phyloP scores from a whole-genome alignment of 805 yeast species.

The Saccharomycopsis oosterbeekiorum region DNA sequence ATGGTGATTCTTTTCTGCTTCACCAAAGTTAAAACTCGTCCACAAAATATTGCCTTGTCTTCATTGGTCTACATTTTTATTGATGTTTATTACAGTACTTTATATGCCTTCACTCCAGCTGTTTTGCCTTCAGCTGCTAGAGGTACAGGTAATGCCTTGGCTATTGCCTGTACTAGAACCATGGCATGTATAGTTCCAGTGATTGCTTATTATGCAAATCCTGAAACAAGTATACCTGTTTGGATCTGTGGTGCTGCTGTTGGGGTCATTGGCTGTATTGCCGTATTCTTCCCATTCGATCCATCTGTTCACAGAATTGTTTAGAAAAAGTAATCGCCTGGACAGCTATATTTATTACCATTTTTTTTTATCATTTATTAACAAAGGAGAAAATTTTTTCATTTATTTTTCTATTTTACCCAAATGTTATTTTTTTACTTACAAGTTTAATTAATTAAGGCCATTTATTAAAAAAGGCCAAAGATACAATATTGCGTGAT shows the following conservation, averaged over 20 bases:
- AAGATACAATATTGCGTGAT: no score
- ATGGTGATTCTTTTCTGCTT: constrained; percentile 50
- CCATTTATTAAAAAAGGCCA: no score
- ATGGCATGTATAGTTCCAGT: constrained; percentile 51
- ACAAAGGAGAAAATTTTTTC: no score
- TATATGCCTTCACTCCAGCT: constrained; percentile 62
- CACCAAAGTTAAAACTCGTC: constrained; percentile 45
- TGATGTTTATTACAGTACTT: constrained; percentile 44
- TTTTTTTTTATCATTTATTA: no score
- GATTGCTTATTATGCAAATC: constrained; percentile 39
- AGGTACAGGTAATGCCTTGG: constrained; percentile 53
- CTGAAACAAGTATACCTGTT: constrained; percentile 42
- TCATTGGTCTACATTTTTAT: constrained; percentile 38
- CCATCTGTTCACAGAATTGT: constrained; percentile 30
- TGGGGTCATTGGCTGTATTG: constrained; percentile 34
- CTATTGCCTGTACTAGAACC: constrained; percentile 44
- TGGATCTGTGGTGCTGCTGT: constrained; percentile 52
- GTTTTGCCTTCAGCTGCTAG: constrained; percentile 42
- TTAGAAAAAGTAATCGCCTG: constrained; percentile 1
- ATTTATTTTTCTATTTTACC: no score
- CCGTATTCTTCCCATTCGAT: constrained; percentile 34
- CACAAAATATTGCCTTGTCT: constrained; percentile 40
- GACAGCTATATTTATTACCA: no score
- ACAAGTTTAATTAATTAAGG: no score
- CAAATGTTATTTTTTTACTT: no score